Conservation (phyloP, 441 rosid genomes). For the Populus hybrid region DNA sequence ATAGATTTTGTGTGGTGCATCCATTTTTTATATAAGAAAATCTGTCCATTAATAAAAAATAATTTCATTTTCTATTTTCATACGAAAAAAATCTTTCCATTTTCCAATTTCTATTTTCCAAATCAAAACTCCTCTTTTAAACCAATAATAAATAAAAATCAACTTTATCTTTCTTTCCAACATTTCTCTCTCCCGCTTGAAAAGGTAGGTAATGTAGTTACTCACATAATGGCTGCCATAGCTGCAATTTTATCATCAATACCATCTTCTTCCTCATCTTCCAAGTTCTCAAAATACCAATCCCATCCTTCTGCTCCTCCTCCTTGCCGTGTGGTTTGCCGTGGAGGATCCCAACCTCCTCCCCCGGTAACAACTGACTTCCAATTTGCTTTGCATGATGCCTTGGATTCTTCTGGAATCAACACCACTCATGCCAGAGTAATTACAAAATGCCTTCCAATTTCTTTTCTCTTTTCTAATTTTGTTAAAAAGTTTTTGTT, state of each 20-base stretch:
- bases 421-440: slow-evolving; percentile 54
- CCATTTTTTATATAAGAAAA: no score
- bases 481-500: not conserved
- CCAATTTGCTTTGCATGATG: slow-evolving; percentile 43
- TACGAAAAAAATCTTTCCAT: no score
- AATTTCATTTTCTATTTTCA: no score
- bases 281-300: slow-evolving; percentile 1
- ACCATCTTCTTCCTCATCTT: slow-evolving; percentile 2
- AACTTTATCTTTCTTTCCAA: not conserved
- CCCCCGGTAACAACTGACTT: slow-evolving; percentile 16
- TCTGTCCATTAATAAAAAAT: no score
- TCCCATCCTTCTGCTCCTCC: not conserved
- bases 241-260: not conserved
- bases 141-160: not conserved
- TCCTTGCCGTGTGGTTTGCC: slow-evolving; percentile 23
- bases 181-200: not conserved
- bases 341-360: slow-evolving; percentile 25
- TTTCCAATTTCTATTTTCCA: not conserved
- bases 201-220: not conserved
- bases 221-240: not conserved
- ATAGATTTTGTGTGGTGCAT: no score
- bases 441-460: not conserved
- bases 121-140: no score
- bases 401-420: slow-evolving; percentile 45
- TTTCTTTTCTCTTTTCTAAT: not conserved